A percentile compares a stretch with the other conserved stretches of the same genome.
Conservation (phyloP, 768 basidiomycete species). For the Hypholoma sublateritium region DNA sequence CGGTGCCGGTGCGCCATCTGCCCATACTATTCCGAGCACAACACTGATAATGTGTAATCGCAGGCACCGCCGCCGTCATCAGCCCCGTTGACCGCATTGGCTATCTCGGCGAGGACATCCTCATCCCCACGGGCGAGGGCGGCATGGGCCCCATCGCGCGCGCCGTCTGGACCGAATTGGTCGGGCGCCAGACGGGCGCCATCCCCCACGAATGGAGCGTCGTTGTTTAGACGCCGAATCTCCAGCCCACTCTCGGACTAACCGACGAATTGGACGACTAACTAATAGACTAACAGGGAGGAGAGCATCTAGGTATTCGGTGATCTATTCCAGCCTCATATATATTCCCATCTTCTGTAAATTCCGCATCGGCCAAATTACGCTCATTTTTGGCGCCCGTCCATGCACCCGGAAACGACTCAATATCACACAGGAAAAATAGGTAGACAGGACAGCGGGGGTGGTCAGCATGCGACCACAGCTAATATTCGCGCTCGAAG, state of each 20-base stretch:
- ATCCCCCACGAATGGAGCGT: constrained; percentile 84
- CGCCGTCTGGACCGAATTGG: constrained; percentile 69
- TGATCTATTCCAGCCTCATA: too few species aligned
- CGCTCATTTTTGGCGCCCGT: too few species aligned
- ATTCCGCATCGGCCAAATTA: too few species aligned
- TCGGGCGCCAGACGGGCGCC: constrained; percentile 77
- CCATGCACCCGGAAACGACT: background rate
- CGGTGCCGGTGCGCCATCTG: constrained; percentile 56
- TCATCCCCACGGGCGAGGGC: constrained; percentile 61
- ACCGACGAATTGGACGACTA: background rate
- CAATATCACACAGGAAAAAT: background rate
- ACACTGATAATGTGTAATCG: constrained; percentile 23
- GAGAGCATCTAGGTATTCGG: too few species aligned
- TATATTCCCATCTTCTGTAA: too few species aligned
- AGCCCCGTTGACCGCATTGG: constrained; percentile 74
- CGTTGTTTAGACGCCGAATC: constrained; percentile 22
- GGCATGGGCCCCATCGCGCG: constrained; percentile 83
- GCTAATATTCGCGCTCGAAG: background rate
- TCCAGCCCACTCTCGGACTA: background rate
- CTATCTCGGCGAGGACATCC: constrained; percentile 62
- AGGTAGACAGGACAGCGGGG: background rate
- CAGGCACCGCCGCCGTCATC: constrained; percentile 79
- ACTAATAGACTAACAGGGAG: too few species aligned
- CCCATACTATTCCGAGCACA: background rate
- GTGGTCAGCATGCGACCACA: constrained; percentile 2